Base-by-base conservation (phyloP, 2,329 filamentous ascomycete species). In the Chaetomium olivaceum region DNA sequence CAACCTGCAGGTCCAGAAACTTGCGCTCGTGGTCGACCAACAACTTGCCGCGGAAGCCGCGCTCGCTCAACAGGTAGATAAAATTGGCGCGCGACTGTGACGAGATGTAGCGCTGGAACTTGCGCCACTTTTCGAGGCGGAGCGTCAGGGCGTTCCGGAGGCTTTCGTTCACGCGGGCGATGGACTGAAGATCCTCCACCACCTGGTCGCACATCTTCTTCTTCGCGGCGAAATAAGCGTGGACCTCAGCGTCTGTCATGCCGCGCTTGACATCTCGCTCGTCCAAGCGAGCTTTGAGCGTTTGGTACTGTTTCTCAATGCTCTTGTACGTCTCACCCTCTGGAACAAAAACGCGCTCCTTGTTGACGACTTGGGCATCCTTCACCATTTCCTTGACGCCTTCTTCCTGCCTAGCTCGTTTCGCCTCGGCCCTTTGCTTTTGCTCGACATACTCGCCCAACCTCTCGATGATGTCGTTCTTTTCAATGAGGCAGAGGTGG, bases 21-120 rank as follows among this genome's bases (percentile, higher is more conserved):
- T 90, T 90, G n/a, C 83, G 77, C 58, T 82, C 80, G 78, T 98
- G 94, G 73, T 97, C 89, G 51, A 96, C 85, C 25, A 89, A 81
- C 64, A 99, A 85, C 69, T 86, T 87, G 64, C 95, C 95, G 54
- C 93, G 88, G 79, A 96, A 99, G 25, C 91, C 89, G 73, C 95
- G 89, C 78, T 98, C 93, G 73, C 89, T 92, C 65, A 99, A 86
- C 16, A 98, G 85, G 74, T 95, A 96, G 61, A 87, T 89, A 78
- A 99, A 99, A 67, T 91, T 92, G 61, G 90, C 89, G 58, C 92
- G 89, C 55, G 95, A 91, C 63, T 91, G 87, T n/a, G 90, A 87
- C 46, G 93, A 94, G 73, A 99, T 97, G 71, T 89, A 87, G 29
- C 88, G 85, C 72, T 94, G 90, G 77, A 99, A 98, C 59, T 85